Evolutionary conservation across 169 alveolate species (phyloP), one percentile per base, ranked within the genome.

Genomic region (Ophryocystis elektroscirrha): DNA sequence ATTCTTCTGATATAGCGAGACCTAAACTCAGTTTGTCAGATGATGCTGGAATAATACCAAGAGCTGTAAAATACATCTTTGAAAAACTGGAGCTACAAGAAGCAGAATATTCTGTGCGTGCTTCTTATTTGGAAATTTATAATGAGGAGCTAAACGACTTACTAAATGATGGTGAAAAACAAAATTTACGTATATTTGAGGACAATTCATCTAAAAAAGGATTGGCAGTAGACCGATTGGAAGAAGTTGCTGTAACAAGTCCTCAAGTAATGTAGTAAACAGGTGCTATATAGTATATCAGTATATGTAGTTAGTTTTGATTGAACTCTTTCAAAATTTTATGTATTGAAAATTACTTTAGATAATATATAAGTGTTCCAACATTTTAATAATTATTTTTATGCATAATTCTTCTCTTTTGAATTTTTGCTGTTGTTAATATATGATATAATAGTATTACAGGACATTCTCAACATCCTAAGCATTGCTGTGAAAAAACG

Each of bases 61-160:
- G 85, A 20, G 53, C 81, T 18, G 76, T 76, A 44, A 62, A 61
- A 35, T 71, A 66, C 45, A 65, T 76, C 32, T 76, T 69, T 65
- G 61, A 72, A 29, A 41, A 55, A 9, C 41, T 76, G 24, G 69
- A 73, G 39, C 59, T 56, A 22, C 63, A 54, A 29, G 56, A 64
- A 27, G 73, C 79, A 15, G 79, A 79, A 49, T 79, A 71, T 53
- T 67, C 63, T n/a, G 67, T 79, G 15, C 41, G 80, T 48, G 83
- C 73, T 2, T 67, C 82, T 2, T 79, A 74, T 64, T 49, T 76
- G 25, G 86, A 79, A 63, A 76, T 79, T 4, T 79, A 79, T 46
- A 79, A 79, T 32, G 89, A 76, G 44, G 79, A 73, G 43, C 48
- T 76, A 37, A 66, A 81, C 51, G 89, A 79, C 56, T 55, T 79